Evolutionary conservation across 1,284 basidiomycete genomes (phyloP).

Genomic region (Austroboletus novae-zelandiae): DNA sequence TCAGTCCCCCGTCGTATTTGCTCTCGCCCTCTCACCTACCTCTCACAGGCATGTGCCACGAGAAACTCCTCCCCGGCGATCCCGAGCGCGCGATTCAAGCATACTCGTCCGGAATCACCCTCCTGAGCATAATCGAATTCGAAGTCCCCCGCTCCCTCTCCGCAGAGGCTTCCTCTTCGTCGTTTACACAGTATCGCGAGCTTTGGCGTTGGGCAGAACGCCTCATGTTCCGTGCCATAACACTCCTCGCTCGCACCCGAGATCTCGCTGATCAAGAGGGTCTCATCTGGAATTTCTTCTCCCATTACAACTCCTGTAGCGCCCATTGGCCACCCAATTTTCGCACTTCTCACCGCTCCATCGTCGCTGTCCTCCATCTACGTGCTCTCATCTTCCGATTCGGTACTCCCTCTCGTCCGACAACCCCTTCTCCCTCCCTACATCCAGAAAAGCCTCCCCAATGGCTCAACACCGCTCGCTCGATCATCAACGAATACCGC

Average conservation of each 20-base stretch:
- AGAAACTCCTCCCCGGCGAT: slow-evolving; percentile 48
- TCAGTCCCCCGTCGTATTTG: slow-evolving; percentile 25
- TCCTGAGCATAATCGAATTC: slow-evolving; percentile 49
- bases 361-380: slow-evolving; percentile 67
- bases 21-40: background rate
- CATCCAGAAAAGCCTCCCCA: slow-evolving; percentile 37
- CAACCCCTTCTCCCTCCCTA: slow-evolving; percentile 10
- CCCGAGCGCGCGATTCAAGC: slow-evolving; percentile 47
- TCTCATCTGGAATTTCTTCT: slow-evolving; percentile 58
- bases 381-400: slow-evolving; percentile 63
- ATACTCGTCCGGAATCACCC: slow-evolving; percentile 54
- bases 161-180: slow-evolving; percentile 38
- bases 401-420: slow-evolving; percentile 22
- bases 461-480: slow-evolving; percentile 67
- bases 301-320: slow-evolving; percentile 61
- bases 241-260: slow-evolving; percentile 51
- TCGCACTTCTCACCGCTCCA: slow-evolving; percentile 68
- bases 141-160: slow-evolving; percentile 43
- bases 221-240: slow-evolving; percentile 65
- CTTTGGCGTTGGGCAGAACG: slow-evolving; percentile 80
- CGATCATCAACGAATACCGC: slow-evolving; percentile 67
- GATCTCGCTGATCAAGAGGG: slow-evolving; percentile 37
- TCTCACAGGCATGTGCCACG: slow-evolving; percentile 48
- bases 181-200: slow-evolving; percentile 65
- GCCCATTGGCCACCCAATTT: slow-evolving; percentile 75